Evolutionary conservation across 345 rosid species (phyloP), one percentile per base, ranked within the genome.

Genomic region (Orychophragmus violaceus): DNA sequence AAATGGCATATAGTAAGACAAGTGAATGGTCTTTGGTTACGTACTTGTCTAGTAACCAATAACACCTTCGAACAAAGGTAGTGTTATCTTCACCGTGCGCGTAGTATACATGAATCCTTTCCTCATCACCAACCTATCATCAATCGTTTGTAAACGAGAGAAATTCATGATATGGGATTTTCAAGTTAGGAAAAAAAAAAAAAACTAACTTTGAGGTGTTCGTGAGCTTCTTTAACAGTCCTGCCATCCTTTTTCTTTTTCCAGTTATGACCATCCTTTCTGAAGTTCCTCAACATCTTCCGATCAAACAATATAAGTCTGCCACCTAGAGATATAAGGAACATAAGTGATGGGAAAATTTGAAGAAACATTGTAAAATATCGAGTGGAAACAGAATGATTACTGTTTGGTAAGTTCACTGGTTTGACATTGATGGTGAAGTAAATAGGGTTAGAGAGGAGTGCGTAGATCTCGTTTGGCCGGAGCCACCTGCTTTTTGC

Each of bases 211-310:
- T 94, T 94, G 58, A 94, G 81, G 81, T 88, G 97, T 82, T 90
- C 99, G 41, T 94, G 99, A 77, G 99, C 99, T 79, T 94, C 99
- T 80, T 91, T 94, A 60, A 90, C 82, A 1, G 99, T 94, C 87
- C 87, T 88, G 66, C 99, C 99, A 71, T 94, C 99, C 23, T 87
- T 88, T 75, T 94, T 94, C 95, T 90, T 94, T 83, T 91, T 94
- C 99, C 99, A 94, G 73, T 82, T 94, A 78, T 90, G 96, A 69
- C 99, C 97, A 81, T 94, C 99, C 71, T 84, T 90, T 59, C 99
- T 81, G 77, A 94, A 94, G 82, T 94, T 90, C 80, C 99, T 87
- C 60, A 94, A 86, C 95, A 83, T 88, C 86, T 88, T 94, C 35
- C 99, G 93, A 45, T 94, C 97, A 67, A 88, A 90, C 59, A 94